phyloP scores from a whole-genome alignment of 345 rosid genomes.

The Brassica nigra region DNA sequence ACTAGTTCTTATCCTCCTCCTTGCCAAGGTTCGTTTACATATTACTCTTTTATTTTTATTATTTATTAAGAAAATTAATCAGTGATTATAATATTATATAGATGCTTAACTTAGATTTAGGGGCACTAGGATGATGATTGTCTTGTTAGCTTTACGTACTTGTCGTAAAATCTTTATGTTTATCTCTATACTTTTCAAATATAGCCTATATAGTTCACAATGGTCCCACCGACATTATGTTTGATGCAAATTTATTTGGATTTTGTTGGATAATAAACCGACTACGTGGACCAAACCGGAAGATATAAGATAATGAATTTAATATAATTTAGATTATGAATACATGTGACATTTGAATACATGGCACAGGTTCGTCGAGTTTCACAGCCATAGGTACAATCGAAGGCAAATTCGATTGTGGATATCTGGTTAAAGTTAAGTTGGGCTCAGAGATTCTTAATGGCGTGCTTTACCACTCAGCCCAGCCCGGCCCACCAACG shows the following conservation, averaged over 20 bases:
- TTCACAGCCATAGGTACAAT: slow-evolving; percentile 66
- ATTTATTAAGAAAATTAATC: background rate
- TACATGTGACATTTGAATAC: slow-evolving; percentile 12
- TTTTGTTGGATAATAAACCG: slow-evolving; percentile 22
- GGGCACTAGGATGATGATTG: slow-evolving; percentile 24
- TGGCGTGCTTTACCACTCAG: slow-evolving; percentile 84
- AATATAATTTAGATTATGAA: background rate
- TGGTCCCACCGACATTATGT: slow-evolving; percentile 41
- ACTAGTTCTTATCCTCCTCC: slow-evolving; percentile 41
- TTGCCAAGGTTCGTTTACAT: slow-evolving; percentile 47
- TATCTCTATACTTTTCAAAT: slow-evolving; percentile 32
- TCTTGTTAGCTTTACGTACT: slow-evolving; percentile 32
- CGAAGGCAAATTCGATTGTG: slow-evolving; percentile 90
- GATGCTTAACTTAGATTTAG: slow-evolving; percentile 13
- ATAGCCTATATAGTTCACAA: slow-evolving; percentile 15
- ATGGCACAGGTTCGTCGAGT: slow-evolving; percentile 44
- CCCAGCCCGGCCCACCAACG: slow-evolving; percentile 32
- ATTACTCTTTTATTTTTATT: background rate
- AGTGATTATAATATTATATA: background rate
- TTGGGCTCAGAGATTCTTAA: slow-evolving; percentile 78
- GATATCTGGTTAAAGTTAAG: slow-evolving; percentile 73
- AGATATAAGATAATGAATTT: slow-evolving; percentile 17
- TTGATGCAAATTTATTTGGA: slow-evolving; percentile 37
- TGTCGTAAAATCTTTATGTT: slow-evolving; percentile 27
- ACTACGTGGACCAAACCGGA: slow-evolving; percentile 18